Base-by-base conservation (phyloP, 768 basidiomycete genomes). In the Lactarius tabidus region DNA sequence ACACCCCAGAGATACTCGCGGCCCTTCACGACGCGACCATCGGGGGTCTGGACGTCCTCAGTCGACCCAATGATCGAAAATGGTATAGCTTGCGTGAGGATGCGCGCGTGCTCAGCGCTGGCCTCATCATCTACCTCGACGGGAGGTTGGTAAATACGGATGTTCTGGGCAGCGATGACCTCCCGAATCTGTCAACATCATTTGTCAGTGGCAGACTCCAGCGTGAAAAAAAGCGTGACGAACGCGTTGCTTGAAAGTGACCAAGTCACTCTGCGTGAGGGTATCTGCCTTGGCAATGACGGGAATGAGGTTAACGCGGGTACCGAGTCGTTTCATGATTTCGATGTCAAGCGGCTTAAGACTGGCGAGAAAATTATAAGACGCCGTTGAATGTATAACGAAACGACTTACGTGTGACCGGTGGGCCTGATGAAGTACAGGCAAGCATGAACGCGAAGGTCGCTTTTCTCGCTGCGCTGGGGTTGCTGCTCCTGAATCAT, bases 1-100 rank as follows among this genome's bases (percentile, higher is more conserved):
- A 99, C 95, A 82, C 97, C 97, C 97, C 97, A 99, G 17, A 96
- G 86, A 75, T 99, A 99, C 77, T 98, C 93, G 72, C 97, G 88
- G 54, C 97, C 97, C 79, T 98, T 98, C 74, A 99, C 97, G 38
- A 85, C 78, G 63, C 95, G 86, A 14, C 97, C 97, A 74, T 98
- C 96, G 28, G 82, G 78, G 4, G 93, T 98, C 72, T 85, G 84
- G 55, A 99, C 96, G 70, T 99, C 96, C 73, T 95, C 88, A 0
- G 93, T 98, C 28, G 91, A 94, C 36, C 97, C 97, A 72, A 99
- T 98, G 77, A 99, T 98, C 26, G 95, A 97, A 81, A 98, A 98
- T 0, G 97, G 97, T 79, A 97, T 96, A 17, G 95, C 93, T 20
- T 92, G 87, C n/a, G 84, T 80, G 67, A 98, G 85, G 69, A 87